Conservation (phyloP, 2,329 filamentous ascomycete species). For the Magnaporthales sp. region DNA sequence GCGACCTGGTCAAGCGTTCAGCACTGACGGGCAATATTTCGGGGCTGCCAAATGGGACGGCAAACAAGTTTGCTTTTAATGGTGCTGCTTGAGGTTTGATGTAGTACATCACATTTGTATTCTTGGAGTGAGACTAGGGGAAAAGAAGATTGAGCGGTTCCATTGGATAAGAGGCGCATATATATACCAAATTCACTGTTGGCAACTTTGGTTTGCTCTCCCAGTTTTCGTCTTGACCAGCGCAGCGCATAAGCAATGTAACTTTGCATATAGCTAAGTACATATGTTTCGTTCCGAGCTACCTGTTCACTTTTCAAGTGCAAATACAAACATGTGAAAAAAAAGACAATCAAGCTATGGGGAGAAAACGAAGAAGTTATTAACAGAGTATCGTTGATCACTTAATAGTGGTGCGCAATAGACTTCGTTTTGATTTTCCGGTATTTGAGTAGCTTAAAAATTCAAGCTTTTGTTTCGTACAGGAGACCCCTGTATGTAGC, state of each 20-base stretch:
- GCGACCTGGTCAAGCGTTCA: constrained; percentile 33
- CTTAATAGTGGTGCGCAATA: background rate
- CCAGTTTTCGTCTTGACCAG: too few species aligned
- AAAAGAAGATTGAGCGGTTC: background rate
- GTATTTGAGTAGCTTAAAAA: background rate
- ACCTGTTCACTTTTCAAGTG: too few species aligned
- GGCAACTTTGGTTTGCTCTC: too few species aligned
- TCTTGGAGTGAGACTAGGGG: background rate
- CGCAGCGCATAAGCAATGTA: too few species aligned
- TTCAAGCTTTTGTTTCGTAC: background rate
- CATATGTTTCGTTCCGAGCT: too few species aligned
- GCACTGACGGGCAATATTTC: constrained; percentile 30
- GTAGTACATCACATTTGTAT: constrained; percentile 4
- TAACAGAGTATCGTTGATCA: background rate
- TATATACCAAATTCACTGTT: too few species aligned
- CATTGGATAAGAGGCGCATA: too few species aligned
- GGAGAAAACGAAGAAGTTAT: background rate
- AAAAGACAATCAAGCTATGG: too few species aligned
- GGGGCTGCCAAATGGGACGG: constrained; percentile 30
- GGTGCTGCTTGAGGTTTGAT: constrained; percentile 19
- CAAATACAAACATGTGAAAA: too few species aligned
- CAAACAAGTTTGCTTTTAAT: constrained; percentile 49
- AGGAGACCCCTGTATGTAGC: background rate
- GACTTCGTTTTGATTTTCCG: background rate
- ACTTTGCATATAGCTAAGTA: too few species aligned